Evolutionary conservation across 1,284 basidiomycete species (phyloP).

Genomic region (Polyporus tsugae): DNA sequence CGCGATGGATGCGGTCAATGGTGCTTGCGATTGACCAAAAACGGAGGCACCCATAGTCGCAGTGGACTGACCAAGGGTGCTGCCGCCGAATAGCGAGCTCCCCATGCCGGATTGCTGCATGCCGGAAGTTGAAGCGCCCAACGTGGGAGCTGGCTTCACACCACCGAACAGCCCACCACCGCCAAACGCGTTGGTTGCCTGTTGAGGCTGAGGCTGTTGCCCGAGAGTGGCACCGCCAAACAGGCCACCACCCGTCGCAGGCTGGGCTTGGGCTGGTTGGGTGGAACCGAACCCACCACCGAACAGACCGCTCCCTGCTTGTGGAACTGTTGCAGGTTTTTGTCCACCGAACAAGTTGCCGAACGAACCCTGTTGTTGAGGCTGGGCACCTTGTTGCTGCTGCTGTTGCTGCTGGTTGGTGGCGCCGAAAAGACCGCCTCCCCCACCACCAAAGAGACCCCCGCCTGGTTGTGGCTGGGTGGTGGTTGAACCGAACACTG

Average conservation of each 20-base stretch:
- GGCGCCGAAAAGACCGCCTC: constrained; percentile 52
- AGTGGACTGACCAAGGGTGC: constrained; percentile 42
- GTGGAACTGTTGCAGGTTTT: constrained; percentile 42
- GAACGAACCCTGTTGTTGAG: constrained; percentile 44
- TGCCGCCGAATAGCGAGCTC: constrained; percentile 56
- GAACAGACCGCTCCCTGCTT: constrained; percentile 52
- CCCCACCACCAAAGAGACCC: constrained; percentile 27
- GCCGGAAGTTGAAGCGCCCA: constrained; percentile 48
- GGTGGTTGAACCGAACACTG: constrained; percentile 38
- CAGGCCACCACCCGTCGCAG: constrained; percentile 40
- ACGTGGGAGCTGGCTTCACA: constrained; percentile 48
- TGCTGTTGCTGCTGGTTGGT: constrained; percentile 20
- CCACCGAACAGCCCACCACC: constrained; percentile 50
- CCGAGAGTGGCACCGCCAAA: constrained; percentile 56
- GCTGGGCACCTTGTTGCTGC: constrained; percentile 21
- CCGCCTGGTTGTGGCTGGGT: constrained; percentile 32
- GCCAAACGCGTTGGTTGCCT: constrained; percentile 44
- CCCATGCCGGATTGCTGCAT: constrained; percentile 49
- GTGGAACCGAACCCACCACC: constrained; percentile 40
- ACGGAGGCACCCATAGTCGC: constrained; percentile 51
- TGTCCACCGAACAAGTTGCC: constrained; percentile 41
- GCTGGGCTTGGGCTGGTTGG: constrained; percentile 46
- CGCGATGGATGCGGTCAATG: constrained; percentile 85
- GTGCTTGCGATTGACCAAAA: constrained; percentile 54
- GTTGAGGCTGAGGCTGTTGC: constrained; percentile 44